Evolutionary conservation across 2,329 filamentous ascomycete genomes (phyloP).

Genomic region (Grosmannia serpens): DNA sequence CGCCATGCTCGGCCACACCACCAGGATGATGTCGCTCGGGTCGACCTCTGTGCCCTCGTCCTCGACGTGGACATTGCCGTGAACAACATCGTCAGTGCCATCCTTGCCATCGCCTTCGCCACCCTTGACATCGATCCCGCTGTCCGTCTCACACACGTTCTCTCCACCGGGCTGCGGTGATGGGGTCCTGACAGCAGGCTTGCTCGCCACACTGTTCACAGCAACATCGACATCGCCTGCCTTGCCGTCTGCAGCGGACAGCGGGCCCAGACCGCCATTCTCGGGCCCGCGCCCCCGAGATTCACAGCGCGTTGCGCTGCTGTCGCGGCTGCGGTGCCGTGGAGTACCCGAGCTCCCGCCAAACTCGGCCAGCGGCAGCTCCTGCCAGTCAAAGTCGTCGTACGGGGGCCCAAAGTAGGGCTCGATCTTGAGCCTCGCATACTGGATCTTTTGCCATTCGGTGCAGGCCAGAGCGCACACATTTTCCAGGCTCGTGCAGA

Average conservation of each 20-base stretch:
- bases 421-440: slow-evolving; percentile 22
- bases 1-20: slow-evolving; percentile 24
- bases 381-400: slow-evolving; percentile 24
- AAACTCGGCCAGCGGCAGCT: slow-evolving; percentile 21
- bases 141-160: not conserved
- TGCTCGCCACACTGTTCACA: not conserved
- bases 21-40: slow-evolving; percentile 21
- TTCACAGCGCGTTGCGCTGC: not conserved
- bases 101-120: not conserved
- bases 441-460: slow-evolving; percentile 22
- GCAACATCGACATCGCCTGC: not conserved
- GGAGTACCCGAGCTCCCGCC: slow-evolving; percentile 1
- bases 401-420: slow-evolving; percentile 24
- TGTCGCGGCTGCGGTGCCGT: not conserved
- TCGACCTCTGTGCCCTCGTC: not conserved
- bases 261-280: not conserved
- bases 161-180: not conserved
- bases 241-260: not conserved
- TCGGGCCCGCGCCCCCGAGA: slow-evolving; percentile 2
- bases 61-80: not conserved
- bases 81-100: not conserved
- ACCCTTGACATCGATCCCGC: not conserved
- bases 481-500: slow-evolving; percentile 17
- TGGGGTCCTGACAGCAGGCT: not conserved
- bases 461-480: slow-evolving; percentile 19